Base-by-base conservation (phyloP, 2,329 filamentous ascomycete genomes). In the Arthrobotrys pseudoclavata region DNA sequence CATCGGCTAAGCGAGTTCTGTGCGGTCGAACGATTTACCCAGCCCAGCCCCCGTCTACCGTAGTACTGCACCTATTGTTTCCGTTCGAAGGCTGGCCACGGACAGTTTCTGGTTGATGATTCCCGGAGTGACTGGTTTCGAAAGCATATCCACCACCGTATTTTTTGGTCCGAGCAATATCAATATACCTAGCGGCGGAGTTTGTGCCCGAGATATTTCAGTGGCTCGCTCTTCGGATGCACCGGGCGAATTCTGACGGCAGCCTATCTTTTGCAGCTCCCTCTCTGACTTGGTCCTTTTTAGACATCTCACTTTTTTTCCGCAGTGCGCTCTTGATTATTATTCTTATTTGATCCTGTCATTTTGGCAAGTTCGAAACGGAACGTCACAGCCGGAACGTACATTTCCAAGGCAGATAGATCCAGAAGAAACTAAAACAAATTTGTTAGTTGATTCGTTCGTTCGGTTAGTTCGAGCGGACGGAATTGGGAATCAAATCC, bases 161-260 rank as follows among this genome's bases (percentile, higher is more conserved):
- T 10, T 31, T 37, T 29, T 31, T 20, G 24, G 45, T 34, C 45
- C 50, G 42, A 47, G 45, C 45, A 47, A 63, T 47, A 45, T 45
- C 42, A 20, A 20, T 18, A 63, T 47, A 40, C 55, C 55, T 15
- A 60, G 55, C 12, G 34, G 31, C 13, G 55, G 34, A 60, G 55
- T 42, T 13, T 20, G 55, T 63, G 60, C 45, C 60, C 34, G 45
- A 50, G 45, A 40, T 40, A 40, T 68, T 55, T 68, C 31, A 29
- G 52, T 34, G 45, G 66, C 47, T 69, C 64, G 71, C 40, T 64
- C 45, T 64, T 69, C 71, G 64, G 57, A 69, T 52, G 60, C 45
- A 60, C 57, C 20, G 66, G 64, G 47, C 71, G 60, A 37, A 66
- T 20, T 76, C 71, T 76, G 64, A 76, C 71, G 29, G 57, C 57